Conservation (phyloP, 305 asterid species). For the Fraxinus platypoda region DNA sequence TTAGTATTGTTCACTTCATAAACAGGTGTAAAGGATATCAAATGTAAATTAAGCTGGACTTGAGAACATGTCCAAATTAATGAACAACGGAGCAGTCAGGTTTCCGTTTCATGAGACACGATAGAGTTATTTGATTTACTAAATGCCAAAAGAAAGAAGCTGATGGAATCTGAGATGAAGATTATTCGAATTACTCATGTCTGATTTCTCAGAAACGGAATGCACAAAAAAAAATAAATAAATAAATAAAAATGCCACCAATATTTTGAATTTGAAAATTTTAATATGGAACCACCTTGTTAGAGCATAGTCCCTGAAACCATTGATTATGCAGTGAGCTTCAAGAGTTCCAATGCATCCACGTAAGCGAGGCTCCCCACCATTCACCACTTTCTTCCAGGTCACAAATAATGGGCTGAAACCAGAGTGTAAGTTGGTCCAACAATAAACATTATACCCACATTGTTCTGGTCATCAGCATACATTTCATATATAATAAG, state of each 20-base stretch:
- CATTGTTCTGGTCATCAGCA: conserved; percentile 7
- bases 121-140: conserved; percentile 10
- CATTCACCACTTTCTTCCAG: conserved; percentile 88
- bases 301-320: conserved; percentile 89
- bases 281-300: conserved; percentile 52
- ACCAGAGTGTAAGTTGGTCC: conserved; percentile 21
- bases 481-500: conserved; percentile 5
- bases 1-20: not conserved
- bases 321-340: conserved; percentile 70
- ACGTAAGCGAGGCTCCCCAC: conserved; percentile 87
- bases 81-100: not conserved
- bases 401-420: conserved; percentile 94
- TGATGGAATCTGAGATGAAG: not conserved
- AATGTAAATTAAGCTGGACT: not conserved
- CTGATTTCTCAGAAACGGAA: conserved; percentile 1
- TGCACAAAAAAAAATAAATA: not conserved
- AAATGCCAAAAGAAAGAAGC: not conserved
- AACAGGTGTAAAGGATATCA: not conserved
- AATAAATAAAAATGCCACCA: not conserved
- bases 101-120: not conserved
- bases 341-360: conserved; percentile 97
- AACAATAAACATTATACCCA: conserved; percentile 25
- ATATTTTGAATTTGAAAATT: not conserved
- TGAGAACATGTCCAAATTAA: not conserved
- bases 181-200: not conserved